A percentile compares a stretch with the other conserved stretches of the same genome.
Evolutionary conservation across 2,329 filamentous ascomycete species (phyloP).

Genomic region (Beauveria asiatica): DNA sequence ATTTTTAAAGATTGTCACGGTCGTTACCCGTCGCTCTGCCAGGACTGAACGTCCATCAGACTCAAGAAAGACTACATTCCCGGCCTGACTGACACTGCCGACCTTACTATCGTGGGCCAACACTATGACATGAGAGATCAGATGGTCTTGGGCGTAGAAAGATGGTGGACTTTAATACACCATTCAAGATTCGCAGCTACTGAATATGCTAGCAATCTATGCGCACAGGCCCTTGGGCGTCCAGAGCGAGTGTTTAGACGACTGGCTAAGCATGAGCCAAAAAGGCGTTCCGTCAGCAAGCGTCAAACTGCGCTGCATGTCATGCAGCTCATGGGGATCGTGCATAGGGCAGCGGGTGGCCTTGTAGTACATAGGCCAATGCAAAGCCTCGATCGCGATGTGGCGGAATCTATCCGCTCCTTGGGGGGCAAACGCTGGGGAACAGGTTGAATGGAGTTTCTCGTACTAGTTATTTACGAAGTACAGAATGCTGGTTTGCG

Average conservation of each 20-base stretch:
- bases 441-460: background rate
- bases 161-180: too few species aligned
- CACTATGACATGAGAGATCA: too few species aligned
- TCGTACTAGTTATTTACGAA: too few species aligned
- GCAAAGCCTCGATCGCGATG: background rate
- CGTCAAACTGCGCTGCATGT: background rate
- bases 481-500: too few species aligned
- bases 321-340: background rate
- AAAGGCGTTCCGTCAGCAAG: background rate
- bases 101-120: too few species aligned
- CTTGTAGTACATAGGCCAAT: background rate
- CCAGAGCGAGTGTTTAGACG: background rate
- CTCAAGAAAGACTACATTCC: too few species aligned
- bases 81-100: too few species aligned
- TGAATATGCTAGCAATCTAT: too few species aligned
- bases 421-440: background rate
- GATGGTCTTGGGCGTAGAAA: background rate
- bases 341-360: background rate
- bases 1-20: too few species aligned
- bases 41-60: too few species aligned
- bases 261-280: background rate
- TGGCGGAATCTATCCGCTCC: background rate
- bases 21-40: too few species aligned
- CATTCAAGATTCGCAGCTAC: too few species aligned
- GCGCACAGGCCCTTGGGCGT: background rate